phyloP scores from a whole-genome alignment of 345 rosid species.

The Brassica carinata region DNA sequence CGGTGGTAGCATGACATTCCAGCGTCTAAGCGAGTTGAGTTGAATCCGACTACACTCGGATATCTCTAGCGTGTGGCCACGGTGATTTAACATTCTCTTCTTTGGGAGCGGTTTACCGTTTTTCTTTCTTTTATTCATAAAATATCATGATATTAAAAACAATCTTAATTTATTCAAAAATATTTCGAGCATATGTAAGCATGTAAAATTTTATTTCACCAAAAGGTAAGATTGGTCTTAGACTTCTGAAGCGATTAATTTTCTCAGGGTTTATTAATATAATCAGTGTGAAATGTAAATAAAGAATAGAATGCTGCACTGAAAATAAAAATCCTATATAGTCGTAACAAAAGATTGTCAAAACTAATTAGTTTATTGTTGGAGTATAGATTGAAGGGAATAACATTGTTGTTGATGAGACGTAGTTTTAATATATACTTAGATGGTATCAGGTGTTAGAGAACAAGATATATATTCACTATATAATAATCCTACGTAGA shows the following conservation, averaged over 20 bases:
- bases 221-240: not conserved
- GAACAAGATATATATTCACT: not conserved
- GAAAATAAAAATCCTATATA: not conserved
- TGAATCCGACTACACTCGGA: too few species aligned
- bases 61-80: too few species aligned
- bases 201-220: not conserved
- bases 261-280: not conserved
- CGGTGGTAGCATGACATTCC: too few species aligned
- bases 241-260: not conserved
- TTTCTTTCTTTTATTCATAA: not conserved
- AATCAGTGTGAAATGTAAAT: not conserved
- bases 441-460: conserved; percentile 8
- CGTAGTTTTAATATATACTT: not conserved
- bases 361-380: not conserved
- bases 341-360: not conserved
- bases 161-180: not conserved
- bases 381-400: not conserved
- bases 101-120: too few species aligned
- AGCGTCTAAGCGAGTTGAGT: too few species aligned
- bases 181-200: not conserved
- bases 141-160: not conserved
- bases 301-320: not conserved
- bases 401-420: not conserved
- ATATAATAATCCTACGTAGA: not conserved
- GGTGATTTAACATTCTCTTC: too few species aligned